Evolutionary conservation across 2,329 filamentous ascomycete genomes (phyloP), one percentile per base, ranked within the genome.

Genomic region (Metarhizium humberi): DNA sequence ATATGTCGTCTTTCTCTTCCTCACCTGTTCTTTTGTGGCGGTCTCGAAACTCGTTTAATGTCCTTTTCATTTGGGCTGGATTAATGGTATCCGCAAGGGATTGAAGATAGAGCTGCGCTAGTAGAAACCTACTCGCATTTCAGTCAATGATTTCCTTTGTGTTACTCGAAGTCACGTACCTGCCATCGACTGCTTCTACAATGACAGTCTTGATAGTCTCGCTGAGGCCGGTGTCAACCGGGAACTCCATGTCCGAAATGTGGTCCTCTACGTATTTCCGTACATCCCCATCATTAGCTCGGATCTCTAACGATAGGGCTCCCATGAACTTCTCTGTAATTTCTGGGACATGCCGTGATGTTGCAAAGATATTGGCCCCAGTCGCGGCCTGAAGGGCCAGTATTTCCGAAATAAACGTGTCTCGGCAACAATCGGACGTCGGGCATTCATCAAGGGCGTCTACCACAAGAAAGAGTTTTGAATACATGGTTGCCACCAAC

Each of bases 381-480:
- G 7, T 8, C n/a, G 8, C 13, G 11, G 18, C 34, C n/a, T 52
- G 50, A 30, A 52, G 50, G 2, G 14, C 14, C 14, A 42, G 34
- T 2, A 52, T 8, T 30, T 43, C 34, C 30, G 36, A 43, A 6
- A 52, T 34, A 20, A 52, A 43, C 13, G 7, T 43, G 3, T n/a
- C 1, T n/a, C 50, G 34, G 36, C 18, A 52, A 13, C 50, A 16
- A 30, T 52, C 50, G 7, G 34, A 8, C 20, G 30, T 11, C 16
- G 42, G 34, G 29, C 50, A 52, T 43, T 52, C 50, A 43, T 52
- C 50, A 20, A 52, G 50, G 8, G 50, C 50, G n/a, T 52, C 50
- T 34, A 52, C 50, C 10, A 52, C n/a, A 30, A 52, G 13, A 38
- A 52, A 52, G 7, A 43, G 29, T 7, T 38, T 52, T 43, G 50